Evolutionary conservation across 495 filamentous ascomycete species (phyloP).

Genomic region (Cladorrhinum samala): DNA sequence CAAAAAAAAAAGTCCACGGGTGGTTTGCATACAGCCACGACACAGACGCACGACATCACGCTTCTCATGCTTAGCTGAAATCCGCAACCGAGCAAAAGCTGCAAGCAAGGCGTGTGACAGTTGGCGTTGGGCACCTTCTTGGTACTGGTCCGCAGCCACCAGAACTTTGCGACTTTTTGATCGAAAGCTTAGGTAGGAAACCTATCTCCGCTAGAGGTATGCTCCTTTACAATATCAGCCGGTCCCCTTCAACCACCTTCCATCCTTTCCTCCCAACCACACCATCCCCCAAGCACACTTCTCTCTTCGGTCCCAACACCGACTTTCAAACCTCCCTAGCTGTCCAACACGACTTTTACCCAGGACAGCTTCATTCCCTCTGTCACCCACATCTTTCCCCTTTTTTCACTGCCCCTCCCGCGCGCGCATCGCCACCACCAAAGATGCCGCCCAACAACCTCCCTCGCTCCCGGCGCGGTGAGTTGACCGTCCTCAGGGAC

Average conservation of each 20-base stretch:
- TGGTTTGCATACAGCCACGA: not conserved
- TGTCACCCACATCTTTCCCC: not conserved
- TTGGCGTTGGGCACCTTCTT: conserved; percentile 22
- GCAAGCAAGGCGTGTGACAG: conserved; percentile 13
- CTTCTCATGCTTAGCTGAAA: not conserved
- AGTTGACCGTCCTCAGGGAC: conserved; percentile 12
- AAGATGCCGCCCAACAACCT: not conserved
- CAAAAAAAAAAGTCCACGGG: too few species aligned
- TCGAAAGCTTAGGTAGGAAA: too few species aligned
- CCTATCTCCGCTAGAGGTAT: too few species aligned
- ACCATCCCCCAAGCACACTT: too few species aligned
- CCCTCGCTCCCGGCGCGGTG: conserved; percentile 9
- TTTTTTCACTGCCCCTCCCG: not conserved
- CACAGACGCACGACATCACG: not conserved
- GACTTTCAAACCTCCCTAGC: too few species aligned
- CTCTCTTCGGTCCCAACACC: too few species aligned
- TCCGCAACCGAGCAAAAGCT: not conserved
- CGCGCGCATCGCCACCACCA: not conserved
- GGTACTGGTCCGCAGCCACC: not conserved
- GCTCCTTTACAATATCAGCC: too few species aligned
- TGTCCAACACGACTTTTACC: too few species aligned
- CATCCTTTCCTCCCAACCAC: too few species aligned
- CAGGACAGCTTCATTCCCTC: too few species aligned
- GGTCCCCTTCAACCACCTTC: too few species aligned
- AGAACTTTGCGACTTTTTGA: too few species aligned